Base-by-base conservation (phyloP, 2,329 filamentous ascomycete genomes). In the Ceratocystis albifundus region DNA sequence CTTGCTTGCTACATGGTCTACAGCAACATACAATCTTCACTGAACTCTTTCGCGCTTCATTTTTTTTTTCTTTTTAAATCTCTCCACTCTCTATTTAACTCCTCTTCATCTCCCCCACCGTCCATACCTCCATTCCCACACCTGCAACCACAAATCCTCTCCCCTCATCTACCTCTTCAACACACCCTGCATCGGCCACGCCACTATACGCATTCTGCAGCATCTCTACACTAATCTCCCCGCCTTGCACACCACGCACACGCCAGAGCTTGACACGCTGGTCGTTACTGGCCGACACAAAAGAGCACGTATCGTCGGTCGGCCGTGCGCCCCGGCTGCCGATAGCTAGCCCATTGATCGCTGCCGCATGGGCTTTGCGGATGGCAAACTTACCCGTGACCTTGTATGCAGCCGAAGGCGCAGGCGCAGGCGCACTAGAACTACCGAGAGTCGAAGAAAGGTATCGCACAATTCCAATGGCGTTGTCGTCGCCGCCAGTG, bases 401-500 rank as follows among this genome's bases (percentile, higher is more conserved):
- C 1, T 4, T 25, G 45, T 68, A 66, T 4, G 64, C 25, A 4
- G 53, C 22, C 4, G 88, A 87, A 22, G 53, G 53, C 7, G 88
- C 87, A 0, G 88, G 88, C 0, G 86, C 84, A 53, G 48, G 88
- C 0, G 86, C 84, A 53, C 44, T 64, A 8, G 57, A 48, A 12
- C 64, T 62, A 12, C 64, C 50, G 15, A 4, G 25, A 25, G 59
- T 61, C 12, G 64, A n/a, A 22, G 70, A 36, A 12, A 67, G 32
- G 15, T 30, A 68, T 64, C 36, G 62, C n/a, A 69, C 66, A 8
- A 68, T 57, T 0, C 82, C 86, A 0, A 97, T 74, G 2, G 88
- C 87, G 69, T 94, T 94, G 74, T 97, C 94, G 71, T 99, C 94
- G 25, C 94, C 91, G 30, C 89, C 90, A 0, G 90, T 91, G 3